Evolutionary conservation across 1,284 basidiomycete genomes (phyloP), one percentile per base, ranked within the genome.

Genomic region (Papiliotrema flavescens): DNA sequence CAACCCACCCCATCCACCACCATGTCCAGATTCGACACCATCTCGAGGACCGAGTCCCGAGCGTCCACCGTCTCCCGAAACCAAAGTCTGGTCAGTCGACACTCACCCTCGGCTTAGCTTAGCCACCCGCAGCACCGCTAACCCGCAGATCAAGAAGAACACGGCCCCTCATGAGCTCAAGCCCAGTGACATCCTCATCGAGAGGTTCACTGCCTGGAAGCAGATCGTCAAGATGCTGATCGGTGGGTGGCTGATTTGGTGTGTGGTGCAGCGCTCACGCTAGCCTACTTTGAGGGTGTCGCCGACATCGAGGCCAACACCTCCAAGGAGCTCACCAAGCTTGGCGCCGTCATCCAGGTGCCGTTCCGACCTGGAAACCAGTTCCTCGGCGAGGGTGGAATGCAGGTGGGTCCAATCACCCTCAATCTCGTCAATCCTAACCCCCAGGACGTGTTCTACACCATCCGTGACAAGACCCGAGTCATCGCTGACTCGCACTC

Each of bases 291-390:
- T 52, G 77, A 89, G 82, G 94, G 94, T 56, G 83, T 95, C 51
- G 92, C 92, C 17, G 91, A 95, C 72, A 93, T 96, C 56, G 88
- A 97, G 79, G 92, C 90, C 78, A 95, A 95, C 77, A 89, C 91
- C 19, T 92, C 93, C 39, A 86, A 87, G 67, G 95, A 98, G 78
- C 84, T 98, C 74, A 90, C 89, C 47, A 96, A 96, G 77, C 85
- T 98, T 49, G 90, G 89, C n/a, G 91, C 88, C 11, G 92, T 98
- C 60, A 95, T 98, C 65, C 95, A 98, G 77, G 95, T 98, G 1
- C 96, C 96, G 2, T 98, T 98, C 81, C 81, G 88, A 49, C 85
- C 92, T 36, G 94, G 93, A 24, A 96, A 96, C 76, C 92, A 96
- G 79, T 96, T 96, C 74, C 80, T 96, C 13, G 93, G 93, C 36